Evolutionary conservation across 208 protist genomes (phyloP), one percentile per base, ranked within the genome.

Genomic region (Trypanosoma rangeli): DNA sequence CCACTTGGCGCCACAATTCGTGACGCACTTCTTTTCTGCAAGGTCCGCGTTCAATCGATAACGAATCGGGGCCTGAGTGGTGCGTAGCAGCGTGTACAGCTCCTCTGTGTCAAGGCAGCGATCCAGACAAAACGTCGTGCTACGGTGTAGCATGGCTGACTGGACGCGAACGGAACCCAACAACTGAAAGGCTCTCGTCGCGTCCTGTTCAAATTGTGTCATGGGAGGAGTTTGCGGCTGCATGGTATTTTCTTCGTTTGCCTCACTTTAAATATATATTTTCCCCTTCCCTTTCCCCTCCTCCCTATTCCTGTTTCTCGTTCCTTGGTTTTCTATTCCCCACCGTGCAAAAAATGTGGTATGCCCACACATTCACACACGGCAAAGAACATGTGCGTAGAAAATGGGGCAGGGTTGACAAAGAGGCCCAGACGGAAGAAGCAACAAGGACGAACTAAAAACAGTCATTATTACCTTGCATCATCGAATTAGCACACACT

Each of bases 41-140:
- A 93, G 61, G 48, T 93, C 90, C 53, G 86, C 86, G 58, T 95
- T 59, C 10, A 88, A 64, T 9, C 87, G 87, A 75, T 94, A 92
- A 15, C 68, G 59, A 70, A 92, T 89, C 1, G 90, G 90, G 1
- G 90, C 90, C 63, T 95, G 69, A 0, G 78, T 92, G 12, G 90
- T 91, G 60, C 90, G 85, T 42, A 86, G 63, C 31, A 95, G 70
- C 20, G 90, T 95, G 79, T 95, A 95, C 39, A 95, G 74, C 67
- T 95, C 90, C 79, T 93, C 84, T 5, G 87, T 95, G 65, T 95
- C 90, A 1, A 91, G 80, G 70, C 90, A 95, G 37, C 79, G 76
- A 20, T 95, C 82, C 8, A 95, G 70, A 74, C 90, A 95, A 57
- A 87, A 91, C 46, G 57, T 62, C 31, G 79, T 68, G 68, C 70